Evolutionary conservation across 805 yeast species (phyloP).

Genomic region (Tetrapisispora iriomotensis): DNA sequence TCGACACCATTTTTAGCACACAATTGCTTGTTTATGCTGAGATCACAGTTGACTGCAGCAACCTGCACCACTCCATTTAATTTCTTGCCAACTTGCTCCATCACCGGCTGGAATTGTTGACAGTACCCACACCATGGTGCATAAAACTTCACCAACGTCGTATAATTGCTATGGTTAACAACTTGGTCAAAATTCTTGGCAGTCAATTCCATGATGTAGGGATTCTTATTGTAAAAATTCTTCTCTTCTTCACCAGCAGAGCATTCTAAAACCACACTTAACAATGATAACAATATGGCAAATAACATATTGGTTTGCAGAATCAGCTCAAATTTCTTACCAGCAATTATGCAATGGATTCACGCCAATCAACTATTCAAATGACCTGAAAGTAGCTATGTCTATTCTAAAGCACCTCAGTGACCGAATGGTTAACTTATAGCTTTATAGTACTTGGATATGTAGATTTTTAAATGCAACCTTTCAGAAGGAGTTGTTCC

Average conservation of each 20-base stretch:
- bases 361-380: no score
- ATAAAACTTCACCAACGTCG: constrained; percentile 77
- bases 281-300: no score
- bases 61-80: constrained; percentile 51
- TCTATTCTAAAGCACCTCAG: no score
- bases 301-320: no score
- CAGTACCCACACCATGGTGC: constrained; percentile 99
- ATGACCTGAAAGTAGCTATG: no score
- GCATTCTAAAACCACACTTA: not conserved
- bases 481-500: no score
- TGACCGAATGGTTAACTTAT: no score
- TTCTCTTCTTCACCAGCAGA: not conserved
- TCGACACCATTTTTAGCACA: constrained; percentile 57
- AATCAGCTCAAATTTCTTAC: no score
- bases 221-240: constrained; percentile 24
- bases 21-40: constrained; percentile 50
- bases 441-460: no score
- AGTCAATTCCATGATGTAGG: constrained; percentile 45
- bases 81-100: constrained; percentile 50
- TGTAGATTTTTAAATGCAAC: no score
- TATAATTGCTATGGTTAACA: constrained; percentile 60
- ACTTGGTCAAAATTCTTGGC: constrained; percentile 54
- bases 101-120: constrained; percentile 55
- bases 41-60: constrained; percentile 83
- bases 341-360: no score